These are phyloP conservation scores for Cryphonectria naterciae DNA, from an alignment of 2,329 filamentous ascomycete genomes.

Conservation along the genomic window DNA sequence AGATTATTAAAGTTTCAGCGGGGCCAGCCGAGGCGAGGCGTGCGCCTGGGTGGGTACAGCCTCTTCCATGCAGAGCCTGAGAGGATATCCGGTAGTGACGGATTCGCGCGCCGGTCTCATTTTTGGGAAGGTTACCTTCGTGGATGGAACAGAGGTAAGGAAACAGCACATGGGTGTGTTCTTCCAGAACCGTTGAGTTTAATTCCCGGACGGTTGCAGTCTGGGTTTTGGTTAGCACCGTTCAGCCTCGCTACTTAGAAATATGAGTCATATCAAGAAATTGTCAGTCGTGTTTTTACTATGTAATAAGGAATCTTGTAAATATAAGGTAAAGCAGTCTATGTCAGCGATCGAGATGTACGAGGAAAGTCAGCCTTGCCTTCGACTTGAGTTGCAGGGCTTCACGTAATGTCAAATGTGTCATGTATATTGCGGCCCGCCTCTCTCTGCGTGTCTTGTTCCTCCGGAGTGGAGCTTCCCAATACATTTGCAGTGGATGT, in stretches of 20 bases:
- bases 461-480: background rate
- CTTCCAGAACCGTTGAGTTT: background rate
- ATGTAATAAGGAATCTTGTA: background rate
- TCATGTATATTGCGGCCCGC: conserved; percentile 1
- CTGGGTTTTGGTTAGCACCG: background rate
- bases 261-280: background rate
- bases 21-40: conserved; percentile 10
- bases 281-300: background rate
- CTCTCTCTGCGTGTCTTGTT: background rate
- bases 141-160: background rate
- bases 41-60: conserved; percentile 7
- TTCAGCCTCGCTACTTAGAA: background rate
- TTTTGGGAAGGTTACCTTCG: background rate
- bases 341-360: background rate
- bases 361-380: background rate
- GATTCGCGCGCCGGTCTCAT: background rate
- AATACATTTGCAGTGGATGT: conserved; percentile 4
- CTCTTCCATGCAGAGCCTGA: background rate
- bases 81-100: background rate
- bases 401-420: background rate
- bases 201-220: background rate
- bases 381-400: background rate
- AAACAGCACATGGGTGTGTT: background rate
- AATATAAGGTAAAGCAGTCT: background rate
- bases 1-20: conserved; percentile 14